phyloP scores from a whole-genome alignment of 768 basidiomycete species.

The Leccinum imitatum region DNA sequence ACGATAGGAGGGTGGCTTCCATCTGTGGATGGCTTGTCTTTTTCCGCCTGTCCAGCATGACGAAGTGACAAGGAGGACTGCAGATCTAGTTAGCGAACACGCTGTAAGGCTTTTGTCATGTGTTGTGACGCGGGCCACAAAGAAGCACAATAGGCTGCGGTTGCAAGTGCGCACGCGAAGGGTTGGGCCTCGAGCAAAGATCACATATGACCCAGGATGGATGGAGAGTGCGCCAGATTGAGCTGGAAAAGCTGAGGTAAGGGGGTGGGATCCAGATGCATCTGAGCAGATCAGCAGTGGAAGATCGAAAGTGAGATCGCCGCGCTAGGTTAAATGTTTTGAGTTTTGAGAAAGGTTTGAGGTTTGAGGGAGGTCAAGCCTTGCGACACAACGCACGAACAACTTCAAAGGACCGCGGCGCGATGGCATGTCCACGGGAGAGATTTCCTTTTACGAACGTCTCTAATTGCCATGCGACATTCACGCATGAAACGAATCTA shows the following conservation, averaged over 20 bases:
- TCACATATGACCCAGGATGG: conserved; percentile 18
- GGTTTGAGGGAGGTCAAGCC: background rate
- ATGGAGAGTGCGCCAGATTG: conserved; percentile 10
- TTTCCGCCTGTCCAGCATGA: conserved; percentile 18
- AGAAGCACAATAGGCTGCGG: conserved; percentile 28
- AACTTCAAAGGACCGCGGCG: conserved; percentile 16
- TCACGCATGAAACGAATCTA: conserved; percentile 15
- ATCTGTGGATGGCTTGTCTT: conserved; percentile 19
- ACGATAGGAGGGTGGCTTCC: conserved; percentile 22
- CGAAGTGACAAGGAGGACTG: conserved; percentile 9
- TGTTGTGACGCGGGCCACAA: conserved; percentile 23
- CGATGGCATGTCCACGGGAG: conserved; percentile 16
- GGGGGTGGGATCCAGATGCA: conserved; percentile 15
- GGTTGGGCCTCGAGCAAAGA: conserved; percentile 12
- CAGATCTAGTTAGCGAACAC: conserved; percentile 28
- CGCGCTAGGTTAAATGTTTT: conserved; percentile 24
- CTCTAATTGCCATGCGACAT: background rate
- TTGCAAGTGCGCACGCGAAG: conserved; percentile 6
- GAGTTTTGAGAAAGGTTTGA: conserved; percentile 14
- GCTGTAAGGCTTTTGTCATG: conserved; percentile 29
- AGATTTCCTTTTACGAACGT: conserved; percentile 5
- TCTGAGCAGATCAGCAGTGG: conserved; percentile 15
- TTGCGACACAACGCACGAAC: background rate
- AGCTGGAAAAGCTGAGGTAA: conserved; percentile 6
- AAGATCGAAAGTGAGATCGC: conserved; percentile 34